Conservation (phyloP, 495 filamentous ascomycete species). For the Cercophora newfieldiana region DNA sequence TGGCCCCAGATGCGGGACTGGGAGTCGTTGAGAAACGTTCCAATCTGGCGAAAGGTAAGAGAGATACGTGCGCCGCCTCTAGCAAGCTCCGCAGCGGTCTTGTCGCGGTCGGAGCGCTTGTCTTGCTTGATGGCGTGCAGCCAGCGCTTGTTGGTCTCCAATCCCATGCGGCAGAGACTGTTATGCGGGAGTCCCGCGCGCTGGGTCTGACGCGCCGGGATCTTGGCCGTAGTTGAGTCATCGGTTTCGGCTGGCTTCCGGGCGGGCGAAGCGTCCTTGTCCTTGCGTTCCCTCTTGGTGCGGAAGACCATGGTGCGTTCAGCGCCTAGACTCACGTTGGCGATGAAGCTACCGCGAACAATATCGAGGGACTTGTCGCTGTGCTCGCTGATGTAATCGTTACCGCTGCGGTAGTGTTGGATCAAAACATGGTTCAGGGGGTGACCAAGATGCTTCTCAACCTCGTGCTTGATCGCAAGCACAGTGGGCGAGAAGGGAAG, state of each 20-base stretch:
- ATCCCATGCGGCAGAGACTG: constrained; percentile 80
- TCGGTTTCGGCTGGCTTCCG: constrained; percentile 23
- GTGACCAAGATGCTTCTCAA: constrained; percentile 73
- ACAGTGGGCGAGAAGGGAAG: constrained; percentile 73
- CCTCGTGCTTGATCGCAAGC: constrained; percentile 60
- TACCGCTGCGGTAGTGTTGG: constrained; percentile 85
- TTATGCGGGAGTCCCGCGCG: constrained; percentile 82
- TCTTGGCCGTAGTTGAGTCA: constrained; percentile 21
- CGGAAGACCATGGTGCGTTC: constrained; percentile 89
- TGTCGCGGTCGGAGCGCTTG: constrained; percentile 66
- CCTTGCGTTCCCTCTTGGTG: constrained; percentile 63
- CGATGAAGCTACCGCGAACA: constrained; percentile 73
- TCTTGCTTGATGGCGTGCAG: constrained; percentile 88
- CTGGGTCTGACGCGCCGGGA: constrained; percentile 41
- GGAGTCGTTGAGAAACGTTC: constrained; percentile 70
- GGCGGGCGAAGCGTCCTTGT: constrained; percentile 10
- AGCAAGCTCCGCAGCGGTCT: constrained; percentile 67
- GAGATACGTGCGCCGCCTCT: constrained; percentile 79
- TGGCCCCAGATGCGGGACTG: constrained; percentile 83
- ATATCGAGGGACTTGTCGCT: constrained; percentile 97
- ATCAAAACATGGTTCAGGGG: constrained; percentile 90
- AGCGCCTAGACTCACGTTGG: constrained; percentile 90
- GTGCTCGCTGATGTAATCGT: constrained; percentile 96
- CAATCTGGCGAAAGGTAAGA: constrained; percentile 89
- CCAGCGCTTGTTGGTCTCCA: constrained; percentile 80